A percentile compares a stretch with the other conserved stretches of the same genome.
These are phyloP conservation scores for Triticum monococcum DNA, from an alignment of 176 grass and related monocot genomes.

Conservation along the genomic window DNA sequence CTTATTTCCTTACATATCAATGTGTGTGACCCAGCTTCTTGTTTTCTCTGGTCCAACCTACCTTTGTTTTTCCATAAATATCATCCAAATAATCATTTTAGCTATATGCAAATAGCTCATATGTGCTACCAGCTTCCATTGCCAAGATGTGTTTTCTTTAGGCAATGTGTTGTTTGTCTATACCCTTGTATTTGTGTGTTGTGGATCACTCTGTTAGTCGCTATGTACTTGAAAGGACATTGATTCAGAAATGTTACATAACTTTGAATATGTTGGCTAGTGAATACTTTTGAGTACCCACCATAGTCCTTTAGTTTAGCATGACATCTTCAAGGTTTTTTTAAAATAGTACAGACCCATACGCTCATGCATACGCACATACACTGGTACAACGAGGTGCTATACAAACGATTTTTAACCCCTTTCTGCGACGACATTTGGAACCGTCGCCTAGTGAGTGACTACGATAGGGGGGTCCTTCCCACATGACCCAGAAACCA, in stretches of 20 bases:
- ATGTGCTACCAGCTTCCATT: background rate
- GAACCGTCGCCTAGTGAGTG: too few species aligned
- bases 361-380: too few species aligned
- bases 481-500: too few species aligned
- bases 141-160: background rate
- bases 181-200: background rate
- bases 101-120: background rate
- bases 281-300: background rate
- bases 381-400: too few species aligned
- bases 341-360: too few species aligned
- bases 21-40: background rate
- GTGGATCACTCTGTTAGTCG: background rate
- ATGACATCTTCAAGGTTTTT: background rate
- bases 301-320: background rate
- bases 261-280: too few species aligned
- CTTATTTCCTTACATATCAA: background rate
- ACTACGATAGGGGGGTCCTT: too few species aligned
- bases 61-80: background rate
- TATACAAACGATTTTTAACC: too few species aligned
- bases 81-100: background rate
- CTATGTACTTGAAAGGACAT: background rate
- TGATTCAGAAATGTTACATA: background rate
- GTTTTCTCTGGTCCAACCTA: background rate
- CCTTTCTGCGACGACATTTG: too few species aligned
- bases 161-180: background rate